These are phyloP conservation scores for Vitis amurensis DNA, from an alignment of 164 flowering plant genomes.

Conservation along the genomic window DNA sequence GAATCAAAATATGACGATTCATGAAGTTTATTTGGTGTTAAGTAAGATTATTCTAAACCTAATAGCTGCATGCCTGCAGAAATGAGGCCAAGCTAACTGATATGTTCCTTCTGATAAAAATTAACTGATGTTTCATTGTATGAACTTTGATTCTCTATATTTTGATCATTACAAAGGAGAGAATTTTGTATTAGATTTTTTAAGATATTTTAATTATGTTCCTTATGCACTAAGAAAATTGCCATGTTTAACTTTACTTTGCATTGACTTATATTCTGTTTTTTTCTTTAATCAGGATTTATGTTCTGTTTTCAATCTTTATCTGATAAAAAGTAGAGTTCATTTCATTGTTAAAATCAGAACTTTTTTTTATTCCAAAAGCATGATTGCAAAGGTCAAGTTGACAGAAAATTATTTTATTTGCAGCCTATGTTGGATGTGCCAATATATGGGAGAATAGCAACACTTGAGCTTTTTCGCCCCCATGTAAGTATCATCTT, in stretches of 20 bases:
- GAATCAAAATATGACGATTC: too few species aligned
- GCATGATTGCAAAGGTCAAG: too few species aligned
- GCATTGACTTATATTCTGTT: not conserved
- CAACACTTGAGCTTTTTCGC: conserved; percentile 95
- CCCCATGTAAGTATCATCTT: conserved; percentile 77
- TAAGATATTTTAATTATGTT: not conserved
- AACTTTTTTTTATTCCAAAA: not conserved
- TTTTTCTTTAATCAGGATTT: too few species aligned
- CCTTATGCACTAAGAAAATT: not conserved
- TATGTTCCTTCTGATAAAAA: too few species aligned
- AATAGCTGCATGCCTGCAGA: too few species aligned
- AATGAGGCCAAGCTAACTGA: too few species aligned
- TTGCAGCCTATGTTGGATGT: conserved; percentile 95
- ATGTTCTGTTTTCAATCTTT: not conserved
- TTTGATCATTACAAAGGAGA: too few species aligned
- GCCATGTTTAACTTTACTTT: not conserved
- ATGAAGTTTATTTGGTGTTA: too few species aligned
- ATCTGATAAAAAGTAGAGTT: not conserved
- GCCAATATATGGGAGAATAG: conserved; percentile 98
- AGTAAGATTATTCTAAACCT: too few species aligned
- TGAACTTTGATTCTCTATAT: too few species aligned
- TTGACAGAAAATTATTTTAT: not conserved
- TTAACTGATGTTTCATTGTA: too few species aligned
- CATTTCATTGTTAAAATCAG: not conserved
- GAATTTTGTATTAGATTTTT: too few species aligned